Evolutionary conservation across 352 stramenopile genomes (phyloP).

Genomic region (Phytophthora fragariaefolia): DNA sequence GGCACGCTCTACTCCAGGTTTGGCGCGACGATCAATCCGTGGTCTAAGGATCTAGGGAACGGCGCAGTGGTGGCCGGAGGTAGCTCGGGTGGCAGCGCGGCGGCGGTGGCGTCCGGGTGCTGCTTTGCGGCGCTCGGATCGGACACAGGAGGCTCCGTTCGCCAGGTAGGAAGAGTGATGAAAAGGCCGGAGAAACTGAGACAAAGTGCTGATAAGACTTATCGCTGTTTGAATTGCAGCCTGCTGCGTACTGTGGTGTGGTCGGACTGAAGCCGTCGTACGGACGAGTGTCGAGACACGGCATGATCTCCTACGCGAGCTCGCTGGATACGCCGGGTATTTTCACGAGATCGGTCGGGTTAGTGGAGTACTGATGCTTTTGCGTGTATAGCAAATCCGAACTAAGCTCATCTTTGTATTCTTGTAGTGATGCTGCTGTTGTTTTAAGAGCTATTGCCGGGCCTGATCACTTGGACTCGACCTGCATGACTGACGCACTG

Average conservation of each 20-base stretch:
- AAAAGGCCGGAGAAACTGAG: background rate
- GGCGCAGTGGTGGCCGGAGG: constrained; percentile 88
- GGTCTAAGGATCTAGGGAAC: constrained; percentile 66
- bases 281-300: constrained; percentile 95
- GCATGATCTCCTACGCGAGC: constrained; percentile 96
- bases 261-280: constrained; percentile 98
- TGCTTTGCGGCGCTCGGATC: constrained; percentile 94
- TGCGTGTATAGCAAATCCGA: background rate
- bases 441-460: constrained; percentile 86
- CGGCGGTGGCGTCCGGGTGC: constrained; percentile 92
- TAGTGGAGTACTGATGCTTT: constrained; percentile 7
- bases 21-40: constrained; percentile 90
- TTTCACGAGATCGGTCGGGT: constrained; percentile 88
- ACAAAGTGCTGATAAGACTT: background rate
- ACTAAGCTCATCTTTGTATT: constrained; percentile 1
- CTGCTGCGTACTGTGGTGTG: constrained; percentile 95
- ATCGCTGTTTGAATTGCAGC: constrained; percentile 42
- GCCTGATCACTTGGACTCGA: constrained; percentile 85
- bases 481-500: constrained; percentile 58
- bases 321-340: constrained; percentile 97
- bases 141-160: constrained; percentile 98
- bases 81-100: constrained; percentile 94
- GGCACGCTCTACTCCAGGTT: constrained; percentile 92
- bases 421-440: constrained; percentile 71
- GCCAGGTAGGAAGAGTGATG: constrained; percentile 73